Percentiles rank a stretch among this genome's conserved stretches.
Evolutionary conservation across 345 rosid species (phyloP).

Genomic region (Brassica cretica): DNA sequence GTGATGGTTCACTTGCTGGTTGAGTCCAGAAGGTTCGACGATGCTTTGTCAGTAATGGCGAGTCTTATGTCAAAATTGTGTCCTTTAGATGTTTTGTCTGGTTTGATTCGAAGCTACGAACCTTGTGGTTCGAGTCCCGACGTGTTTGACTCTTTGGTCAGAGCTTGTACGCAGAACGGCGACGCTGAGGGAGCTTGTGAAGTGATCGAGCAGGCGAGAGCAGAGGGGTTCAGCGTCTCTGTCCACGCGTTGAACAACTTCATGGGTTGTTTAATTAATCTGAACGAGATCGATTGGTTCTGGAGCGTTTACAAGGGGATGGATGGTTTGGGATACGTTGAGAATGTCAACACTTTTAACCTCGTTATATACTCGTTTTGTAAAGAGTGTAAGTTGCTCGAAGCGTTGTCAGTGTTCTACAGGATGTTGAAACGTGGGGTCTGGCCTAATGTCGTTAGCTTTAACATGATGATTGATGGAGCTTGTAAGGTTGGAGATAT

Average conservation of each 20-base stretch:
- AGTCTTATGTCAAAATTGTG: constrained; percentile 44
- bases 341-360: constrained; percentile 64
- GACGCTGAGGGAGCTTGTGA: constrained; percentile 50
- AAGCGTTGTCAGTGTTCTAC: constrained; percentile 57
- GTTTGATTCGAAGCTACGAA: constrained; percentile 46
- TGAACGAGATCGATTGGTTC: constrained; percentile 53
- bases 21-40: constrained; percentile 49
- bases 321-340: constrained; percentile 52
- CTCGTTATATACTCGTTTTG: constrained; percentile 62
- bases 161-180: constrained; percentile 58
- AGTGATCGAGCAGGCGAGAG: constrained; percentile 50
- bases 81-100: constrained; percentile 52
- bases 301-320: constrained; percentile 57
- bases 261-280: constrained; percentile 58
- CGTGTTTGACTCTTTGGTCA: constrained; percentile 66
- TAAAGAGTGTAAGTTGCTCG: constrained; percentile 46
- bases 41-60: constrained; percentile 47
- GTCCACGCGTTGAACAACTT: constrained; percentile 70
- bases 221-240: constrained; percentile 45
- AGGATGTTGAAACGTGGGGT: constrained; percentile 60
- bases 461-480: constrained; percentile 70
- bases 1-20: constrained; percentile 57
- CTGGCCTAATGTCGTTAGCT: constrained; percentile 70
- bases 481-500: constrained; percentile 50
- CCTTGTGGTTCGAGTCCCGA: constrained; percentile 44